Evolutionary conservation across 306 rosid genomes (phyloP).

Genomic region (Vicia faba): DNA sequence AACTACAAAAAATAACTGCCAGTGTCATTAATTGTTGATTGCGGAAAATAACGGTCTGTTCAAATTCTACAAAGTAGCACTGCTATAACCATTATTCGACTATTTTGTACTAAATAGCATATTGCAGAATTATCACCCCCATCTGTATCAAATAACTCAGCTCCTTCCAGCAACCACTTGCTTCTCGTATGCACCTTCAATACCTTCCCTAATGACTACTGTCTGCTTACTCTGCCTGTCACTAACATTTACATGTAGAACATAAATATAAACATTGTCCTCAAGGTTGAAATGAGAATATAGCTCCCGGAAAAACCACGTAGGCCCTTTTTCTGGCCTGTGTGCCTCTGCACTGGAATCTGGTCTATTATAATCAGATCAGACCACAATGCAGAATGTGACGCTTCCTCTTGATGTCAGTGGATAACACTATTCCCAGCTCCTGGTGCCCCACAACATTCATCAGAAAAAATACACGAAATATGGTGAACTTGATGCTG

Average conservation of each 20-base stretch:
- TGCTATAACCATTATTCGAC: neutral
- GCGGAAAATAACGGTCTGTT: neutral
- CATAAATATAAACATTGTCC: neutral
- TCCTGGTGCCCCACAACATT: neutral
- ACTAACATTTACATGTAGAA: neutral
- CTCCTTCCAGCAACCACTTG: slow-evolving; percentile 1
- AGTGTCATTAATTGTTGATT: neutral
- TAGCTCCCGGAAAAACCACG: neutral
- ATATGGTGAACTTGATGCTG: neutral
- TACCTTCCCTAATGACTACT: neutral
- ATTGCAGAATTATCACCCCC: neutral
- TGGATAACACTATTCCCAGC: neutral
- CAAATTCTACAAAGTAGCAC: neutral
- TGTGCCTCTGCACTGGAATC: neutral
- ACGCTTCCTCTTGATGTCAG: slow-evolving; percentile 1
- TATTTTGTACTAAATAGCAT: neutral
- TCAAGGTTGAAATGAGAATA: neutral
- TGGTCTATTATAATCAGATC: neutral
- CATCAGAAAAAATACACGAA: neutral
- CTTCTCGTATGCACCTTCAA: neutral
- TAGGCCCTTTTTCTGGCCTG: neutral
- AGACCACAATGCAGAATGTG: neutral
- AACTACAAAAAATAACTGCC: neutral
- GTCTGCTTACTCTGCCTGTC: neutral
- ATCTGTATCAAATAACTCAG: neutral